Evolutionary conservation across 306 rosid genomes (phyloP).

Genomic region (Inga oerstediana): DNA sequence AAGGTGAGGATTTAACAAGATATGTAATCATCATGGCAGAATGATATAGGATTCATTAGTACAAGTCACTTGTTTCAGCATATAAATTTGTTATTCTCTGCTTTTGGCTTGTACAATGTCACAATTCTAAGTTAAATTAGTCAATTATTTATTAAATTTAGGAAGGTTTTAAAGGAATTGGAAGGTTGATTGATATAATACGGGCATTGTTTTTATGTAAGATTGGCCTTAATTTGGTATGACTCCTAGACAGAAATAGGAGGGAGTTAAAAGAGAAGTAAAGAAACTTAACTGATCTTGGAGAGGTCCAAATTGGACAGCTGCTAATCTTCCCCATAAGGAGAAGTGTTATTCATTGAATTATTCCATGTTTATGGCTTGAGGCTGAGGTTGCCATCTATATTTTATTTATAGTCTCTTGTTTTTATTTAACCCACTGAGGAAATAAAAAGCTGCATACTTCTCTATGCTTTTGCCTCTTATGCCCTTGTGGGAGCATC

Average conservation of each 20-base stretch:
- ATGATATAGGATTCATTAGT: slow-evolving; percentile 17
- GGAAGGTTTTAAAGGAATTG: not conserved
- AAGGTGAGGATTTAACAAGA: slow-evolving; percentile 22
- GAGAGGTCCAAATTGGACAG: not conserved
- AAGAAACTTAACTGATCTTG: not conserved
- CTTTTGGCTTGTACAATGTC: not conserved
- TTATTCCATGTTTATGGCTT: not conserved
- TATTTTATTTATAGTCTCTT: not conserved
- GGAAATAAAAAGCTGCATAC: not conserved
- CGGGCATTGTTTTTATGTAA: not conserved
- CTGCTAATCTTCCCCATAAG: not conserved
- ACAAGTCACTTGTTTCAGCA: not conserved
- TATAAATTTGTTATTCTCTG: not conserved
- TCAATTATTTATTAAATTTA: not conserved
- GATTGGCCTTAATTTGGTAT: slow-evolving; percentile 8
- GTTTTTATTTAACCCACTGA: not conserved
- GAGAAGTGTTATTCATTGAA: not conserved
- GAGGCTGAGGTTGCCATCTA: not conserved
- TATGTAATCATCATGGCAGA: not conserved
- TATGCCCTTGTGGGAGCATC: not conserved
- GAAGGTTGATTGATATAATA: not conserved
- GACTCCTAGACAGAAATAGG: not conserved
- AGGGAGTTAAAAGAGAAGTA: not conserved
- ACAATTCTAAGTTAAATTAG: not conserved
- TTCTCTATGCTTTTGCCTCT: not conserved